phyloP scores from a whole-genome alignment of 306 rosid genomes.

The Mimosa pudica region DNA sequence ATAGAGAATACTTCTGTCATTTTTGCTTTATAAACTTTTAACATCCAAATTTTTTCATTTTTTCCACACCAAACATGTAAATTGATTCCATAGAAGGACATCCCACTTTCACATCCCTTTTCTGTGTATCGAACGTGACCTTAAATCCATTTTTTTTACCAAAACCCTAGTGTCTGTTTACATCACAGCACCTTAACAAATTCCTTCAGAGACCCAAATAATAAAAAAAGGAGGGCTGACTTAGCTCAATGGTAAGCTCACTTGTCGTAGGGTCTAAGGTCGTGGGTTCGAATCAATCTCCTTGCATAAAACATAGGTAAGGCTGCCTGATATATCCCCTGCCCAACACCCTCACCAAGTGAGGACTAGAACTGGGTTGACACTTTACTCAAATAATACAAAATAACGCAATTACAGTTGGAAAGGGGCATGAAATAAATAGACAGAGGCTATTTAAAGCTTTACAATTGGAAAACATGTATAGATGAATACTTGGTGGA shows the following conservation, averaged over 20 bases:
- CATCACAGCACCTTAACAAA: not conserved
- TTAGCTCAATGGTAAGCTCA: no score
- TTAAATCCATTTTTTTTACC: no score
- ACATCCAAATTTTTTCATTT: not conserved
- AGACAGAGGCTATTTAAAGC: not conserved
- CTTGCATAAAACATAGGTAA: no score
- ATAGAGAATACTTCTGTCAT: not conserved
- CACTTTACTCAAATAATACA: not conserved
- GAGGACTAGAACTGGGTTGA: no score
- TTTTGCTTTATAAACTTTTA: not conserved
- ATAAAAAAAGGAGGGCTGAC: no score
- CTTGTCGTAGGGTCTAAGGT: no score
- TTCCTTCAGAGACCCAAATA: not conserved
- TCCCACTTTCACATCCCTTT: not conserved
- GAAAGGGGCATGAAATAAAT: no score
- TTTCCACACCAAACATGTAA: not conserved
- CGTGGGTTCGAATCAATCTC: no score
- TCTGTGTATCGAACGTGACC: not conserved
- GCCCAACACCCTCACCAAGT: no score
- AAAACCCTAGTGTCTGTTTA: not conserved
- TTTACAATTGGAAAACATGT: not conserved
- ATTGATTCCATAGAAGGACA: not conserved
- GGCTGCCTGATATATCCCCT: no score
- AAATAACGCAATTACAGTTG: no score
- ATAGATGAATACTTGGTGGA: not conserved